Conservation (phyloP, 176 grass and related monocot species). For the Phoenix dactylifera region DNA sequence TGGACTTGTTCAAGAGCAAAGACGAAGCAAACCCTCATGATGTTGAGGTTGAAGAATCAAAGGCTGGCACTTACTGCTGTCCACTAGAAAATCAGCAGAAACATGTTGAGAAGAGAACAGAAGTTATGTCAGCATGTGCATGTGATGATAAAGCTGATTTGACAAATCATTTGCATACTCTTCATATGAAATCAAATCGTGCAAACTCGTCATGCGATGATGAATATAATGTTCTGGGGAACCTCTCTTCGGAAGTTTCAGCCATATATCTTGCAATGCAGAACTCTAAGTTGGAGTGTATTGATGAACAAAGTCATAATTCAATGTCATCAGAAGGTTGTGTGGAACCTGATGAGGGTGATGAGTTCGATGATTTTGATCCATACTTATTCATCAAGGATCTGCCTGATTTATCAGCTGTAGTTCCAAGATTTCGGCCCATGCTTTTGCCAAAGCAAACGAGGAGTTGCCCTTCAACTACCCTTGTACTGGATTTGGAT, state of each 20-base stretch:
- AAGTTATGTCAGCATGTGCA: too few species aligned
- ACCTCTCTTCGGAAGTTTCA: conserved; percentile 78
- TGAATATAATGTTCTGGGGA: conserved; percentile 64
- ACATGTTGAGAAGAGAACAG: too few species aligned
- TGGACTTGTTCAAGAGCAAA: background rate
- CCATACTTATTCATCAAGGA: conserved; percentile 82
- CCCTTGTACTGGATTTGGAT: conserved; percentile 90
- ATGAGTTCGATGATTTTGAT: conserved; percentile 74
- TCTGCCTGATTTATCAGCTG: conserved; percentile 73
- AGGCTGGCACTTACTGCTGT: background rate
- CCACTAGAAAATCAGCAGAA: too few species aligned
- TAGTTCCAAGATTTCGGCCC: conserved; percentile 83
- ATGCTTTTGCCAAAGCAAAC: conserved; percentile 90
- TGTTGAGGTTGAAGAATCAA: background rate
- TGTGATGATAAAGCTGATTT: too few species aligned
- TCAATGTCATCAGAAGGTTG: conserved; percentile 57
- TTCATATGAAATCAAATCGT: conserved; percentile 25
- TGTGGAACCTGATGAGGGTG: conserved; percentile 51
- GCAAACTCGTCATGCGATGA: conserved; percentile 29
- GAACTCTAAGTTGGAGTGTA: conserved; percentile 60
- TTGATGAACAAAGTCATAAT: conserved; percentile 79
- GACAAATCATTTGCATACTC: conserved; percentile 8
- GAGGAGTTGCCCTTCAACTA: conserved; percentile 77
- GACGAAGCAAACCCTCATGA: background rate
- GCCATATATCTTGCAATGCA: conserved; percentile 91